phyloP scores from a whole-genome alignment of 306 rosid genomes.

The Malus orientalis region DNA sequence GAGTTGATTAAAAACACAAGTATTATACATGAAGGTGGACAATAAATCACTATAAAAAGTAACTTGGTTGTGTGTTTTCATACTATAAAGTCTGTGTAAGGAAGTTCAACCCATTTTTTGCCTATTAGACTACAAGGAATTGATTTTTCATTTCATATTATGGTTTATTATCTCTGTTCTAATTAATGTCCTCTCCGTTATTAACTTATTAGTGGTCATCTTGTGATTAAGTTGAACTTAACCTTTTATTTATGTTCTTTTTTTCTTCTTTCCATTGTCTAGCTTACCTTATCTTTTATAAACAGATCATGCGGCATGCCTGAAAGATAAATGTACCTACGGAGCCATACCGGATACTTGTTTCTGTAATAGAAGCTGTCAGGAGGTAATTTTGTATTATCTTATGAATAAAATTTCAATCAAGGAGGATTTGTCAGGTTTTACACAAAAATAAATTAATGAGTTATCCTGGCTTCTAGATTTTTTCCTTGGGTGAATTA shows the following conservation, averaged over 20 bases:
- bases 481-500: neutral
- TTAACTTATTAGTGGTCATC: neutral
- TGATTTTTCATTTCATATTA: neutral
- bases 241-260: neutral
- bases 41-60: neutral
- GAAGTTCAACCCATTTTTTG: neutral
- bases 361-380: constrained; percentile 75
- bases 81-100: neutral
- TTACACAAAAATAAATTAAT: constrained; percentile 4
- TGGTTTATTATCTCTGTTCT: neutral
- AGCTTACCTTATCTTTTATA: constrained; percentile 20
- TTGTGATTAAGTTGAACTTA: neutral
- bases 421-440: constrained; percentile 16
- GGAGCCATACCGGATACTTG: constrained; percentile 46
- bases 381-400: constrained; percentile 50
- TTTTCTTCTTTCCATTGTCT: constrained; percentile 5
- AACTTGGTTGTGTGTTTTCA: neutral
- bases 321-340: constrained; percentile 31
- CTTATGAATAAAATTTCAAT: neutral
- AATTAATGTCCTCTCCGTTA: neutral
- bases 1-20: neutral
- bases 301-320: constrained; percentile 77
- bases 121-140: neutral
- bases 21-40: neutral
- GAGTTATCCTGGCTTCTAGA: neutral